A percentile compares a stretch with the other conserved stretches of the same genome.
Conservation (phyloP, 164 flowering plant genomes). For the Annona squamosa region DNA sequence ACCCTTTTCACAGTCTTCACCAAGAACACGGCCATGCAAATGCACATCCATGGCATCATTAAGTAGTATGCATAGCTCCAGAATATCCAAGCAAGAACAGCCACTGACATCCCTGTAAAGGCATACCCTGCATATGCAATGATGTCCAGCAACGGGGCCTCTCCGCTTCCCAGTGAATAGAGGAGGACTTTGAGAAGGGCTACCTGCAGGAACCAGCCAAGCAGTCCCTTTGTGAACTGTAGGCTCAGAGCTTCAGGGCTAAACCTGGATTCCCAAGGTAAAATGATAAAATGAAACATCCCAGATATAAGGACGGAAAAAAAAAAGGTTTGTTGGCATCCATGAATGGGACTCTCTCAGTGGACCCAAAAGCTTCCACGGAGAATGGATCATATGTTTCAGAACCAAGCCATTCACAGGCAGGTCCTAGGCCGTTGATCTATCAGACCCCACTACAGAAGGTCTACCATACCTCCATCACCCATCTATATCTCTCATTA, state of each 20-base stretch:
- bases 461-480: too few relatives aligned
- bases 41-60: conserved; percentile 33
- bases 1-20: conserved; percentile 43
- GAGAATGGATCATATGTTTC: neutral
- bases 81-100: conserved; percentile 33
- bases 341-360: neutral
- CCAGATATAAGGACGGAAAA: neutral
- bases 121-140: conserved; percentile 48
- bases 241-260: conserved; percentile 41
- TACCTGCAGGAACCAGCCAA: conserved; percentile 38
- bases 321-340: neutral
- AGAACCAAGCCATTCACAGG: neutral
- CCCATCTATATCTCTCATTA: too few relatives aligned
- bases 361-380: neutral
- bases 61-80: conserved; percentile 32
- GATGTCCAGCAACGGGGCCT: conserved; percentile 38
- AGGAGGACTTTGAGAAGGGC: conserved; percentile 25
- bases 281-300: neutral
- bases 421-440: neutral
- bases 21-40: conserved; percentile 39
- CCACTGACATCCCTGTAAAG: conserved; percentile 34
- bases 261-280: conserved; percentile 26
- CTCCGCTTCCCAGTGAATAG: conserved; percentile 33
- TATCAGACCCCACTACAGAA: too few relatives aligned
- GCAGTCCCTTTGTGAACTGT: conserved; percentile 30